Evolutionary conservation across 2,329 filamentous ascomycete genomes (phyloP).

Genomic region (Stemphylium lycopersici): DNA sequence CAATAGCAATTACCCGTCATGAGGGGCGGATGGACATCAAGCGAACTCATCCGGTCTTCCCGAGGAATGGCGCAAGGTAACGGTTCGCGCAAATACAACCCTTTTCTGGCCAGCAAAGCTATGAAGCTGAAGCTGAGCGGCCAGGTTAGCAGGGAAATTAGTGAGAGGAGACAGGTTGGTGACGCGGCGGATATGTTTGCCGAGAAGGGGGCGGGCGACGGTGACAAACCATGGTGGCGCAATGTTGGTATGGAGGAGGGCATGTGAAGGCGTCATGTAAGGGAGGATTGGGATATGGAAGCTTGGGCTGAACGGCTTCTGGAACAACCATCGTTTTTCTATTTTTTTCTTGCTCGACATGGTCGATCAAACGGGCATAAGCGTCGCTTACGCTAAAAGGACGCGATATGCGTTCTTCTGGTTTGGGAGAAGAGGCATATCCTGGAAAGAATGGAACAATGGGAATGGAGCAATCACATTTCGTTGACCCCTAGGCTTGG

Average conservation of each 20-base stretch:
- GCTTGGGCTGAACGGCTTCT: no score
- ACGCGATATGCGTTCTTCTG: not conserved
- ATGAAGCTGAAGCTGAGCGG: conserved; percentile 74
- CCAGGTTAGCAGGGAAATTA: conserved; percentile 66
- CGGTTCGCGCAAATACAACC: conserved; percentile 30
- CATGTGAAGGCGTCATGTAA: conserved; percentile 37
- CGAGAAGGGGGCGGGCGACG: conserved; percentile 40
- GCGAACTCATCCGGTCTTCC: conserved; percentile 41
- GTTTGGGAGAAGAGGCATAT: not conserved
- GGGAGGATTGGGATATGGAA: not conserved
- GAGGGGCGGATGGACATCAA: conserved; percentile 68
- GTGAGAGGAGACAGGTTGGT: conserved; percentile 87
- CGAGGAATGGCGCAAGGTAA: conserved; percentile 65
- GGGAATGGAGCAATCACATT: not conserved
- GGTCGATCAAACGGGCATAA: no score
- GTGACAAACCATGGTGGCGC: conserved; percentile 53
- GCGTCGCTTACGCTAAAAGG: no score
- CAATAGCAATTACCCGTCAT: conserved; percentile 92
- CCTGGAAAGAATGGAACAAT: not conserved
- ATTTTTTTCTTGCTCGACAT: no score
- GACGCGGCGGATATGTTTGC: conserved; percentile 78
- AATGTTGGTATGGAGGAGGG: conserved; percentile 58
- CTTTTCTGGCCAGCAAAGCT: conserved; percentile 52
- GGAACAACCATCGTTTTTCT: no score
- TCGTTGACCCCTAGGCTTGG: no score